Evolutionary conservation across 2,329 filamentous ascomycete species (phyloP), one percentile per base, ranked within the genome.

Genomic region (Hymenoscyphus occultus): DNA sequence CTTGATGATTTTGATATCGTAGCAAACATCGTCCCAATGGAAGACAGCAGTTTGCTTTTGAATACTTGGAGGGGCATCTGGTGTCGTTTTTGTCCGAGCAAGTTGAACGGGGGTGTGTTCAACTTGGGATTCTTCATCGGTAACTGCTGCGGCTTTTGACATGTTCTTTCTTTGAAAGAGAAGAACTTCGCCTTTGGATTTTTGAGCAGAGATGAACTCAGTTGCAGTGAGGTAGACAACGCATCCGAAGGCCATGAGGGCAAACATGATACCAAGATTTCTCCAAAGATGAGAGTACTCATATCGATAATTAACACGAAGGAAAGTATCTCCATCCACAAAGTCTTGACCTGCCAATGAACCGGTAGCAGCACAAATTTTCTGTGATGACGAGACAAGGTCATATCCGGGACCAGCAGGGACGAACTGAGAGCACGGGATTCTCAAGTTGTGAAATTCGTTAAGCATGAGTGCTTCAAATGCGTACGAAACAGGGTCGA

Each of bases 401-500:
- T 22, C 59, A 56, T 73, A 73, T 0, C 45, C 48, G 45, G 64
- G 60, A n/a, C 71, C 72, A 0, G 51, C 42, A 2, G 74, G 74
- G 3, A 74, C 65, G 45, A 71, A 72, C 7, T 60, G 39, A 0
- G 57, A 39, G 61, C 74, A 75, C 35, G 66, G 63, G 39, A 74
- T 71, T 9, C 62, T 59, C 9, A 69, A 65, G 31, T 64, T 68
- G 57, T 62, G 66, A 58, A 96, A 96, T 76, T 97, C 93, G 77
- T 96, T 96, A 69, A 92, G 84, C 83, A 94, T 90, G 22, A 96
- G 82, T 0, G 87, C 80, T 76, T 96, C 92, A 73, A 96, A 96
- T 0, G 87, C 86, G 69, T 96, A 96, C 1, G 86, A 86, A 12
- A 96, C 83, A 2, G 74, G 74, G 51, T 76, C 67, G 3, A 74